phyloP scores from a whole-genome alignment of 768 basidiomycete genomes.

The Tylopilus intermedius region DNA sequence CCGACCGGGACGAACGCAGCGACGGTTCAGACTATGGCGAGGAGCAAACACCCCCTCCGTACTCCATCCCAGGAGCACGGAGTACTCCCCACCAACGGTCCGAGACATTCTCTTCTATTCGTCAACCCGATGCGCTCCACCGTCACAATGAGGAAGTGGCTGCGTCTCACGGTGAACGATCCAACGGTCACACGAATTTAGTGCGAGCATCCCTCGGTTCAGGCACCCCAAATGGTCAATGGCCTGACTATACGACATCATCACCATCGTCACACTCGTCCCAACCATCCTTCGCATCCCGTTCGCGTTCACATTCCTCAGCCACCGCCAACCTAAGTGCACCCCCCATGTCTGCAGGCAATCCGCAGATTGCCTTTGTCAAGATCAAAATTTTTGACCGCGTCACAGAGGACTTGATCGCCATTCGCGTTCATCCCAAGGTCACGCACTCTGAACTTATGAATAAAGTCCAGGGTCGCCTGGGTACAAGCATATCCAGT shows the following conservation, averaged over 20 bases:
- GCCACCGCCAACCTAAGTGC: conserved; percentile 49
- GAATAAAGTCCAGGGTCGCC: conserved; percentile 84
- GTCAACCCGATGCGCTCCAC: conserved; percentile 19
- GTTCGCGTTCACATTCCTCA: conserved; percentile 56
- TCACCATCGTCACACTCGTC: conserved; percentile 50
- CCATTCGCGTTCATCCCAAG: conserved; percentile 91
- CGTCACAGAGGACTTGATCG: conserved; percentile 89
- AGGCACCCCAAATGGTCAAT: conserved; percentile 22
- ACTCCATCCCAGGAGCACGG: conserved; percentile 38
- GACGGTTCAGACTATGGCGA: conserved; percentile 68
- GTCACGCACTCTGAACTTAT: conserved; percentile 84
- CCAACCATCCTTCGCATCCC: conserved; percentile 47
- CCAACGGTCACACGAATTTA: not conserved
- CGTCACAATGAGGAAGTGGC: conserved; percentile 26
- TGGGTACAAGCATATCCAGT: conserved; percentile 66
- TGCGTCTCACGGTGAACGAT: too few species aligned
- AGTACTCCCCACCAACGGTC: conserved; percentile 40
- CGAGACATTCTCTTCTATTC: conserved; percentile 43
- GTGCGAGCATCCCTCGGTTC: conserved; percentile 31
- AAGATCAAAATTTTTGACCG: conserved; percentile 99
- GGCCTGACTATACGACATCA: conserved; percentile 30
- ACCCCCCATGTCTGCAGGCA: conserved; percentile 71
- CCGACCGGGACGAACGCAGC: conserved; percentile 44
- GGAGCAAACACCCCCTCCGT: conserved; percentile 30
- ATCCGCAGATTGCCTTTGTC: conserved; percentile 82